A percentile compares a stretch with the other conserved stretches of the same genome.
These are phyloP conservation scores for Gigaspora rosea DNA, from an alignment of 192 early-diverging fungal species.

Conservation along the genomic window DNA sequence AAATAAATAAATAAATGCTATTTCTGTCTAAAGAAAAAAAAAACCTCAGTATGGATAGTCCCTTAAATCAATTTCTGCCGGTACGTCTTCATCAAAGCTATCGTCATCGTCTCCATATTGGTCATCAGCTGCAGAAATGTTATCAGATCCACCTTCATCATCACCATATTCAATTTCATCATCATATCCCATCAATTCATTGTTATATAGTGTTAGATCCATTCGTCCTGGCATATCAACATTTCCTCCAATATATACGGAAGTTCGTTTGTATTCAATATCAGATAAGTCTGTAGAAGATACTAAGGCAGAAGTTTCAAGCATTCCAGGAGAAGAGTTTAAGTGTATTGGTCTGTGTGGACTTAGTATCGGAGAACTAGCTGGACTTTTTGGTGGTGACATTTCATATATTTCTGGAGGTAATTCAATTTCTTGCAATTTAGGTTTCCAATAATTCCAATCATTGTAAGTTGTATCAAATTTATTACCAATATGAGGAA, in stretches of 20 bases:
- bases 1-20: too few species aligned
- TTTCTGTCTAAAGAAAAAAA: too few species aligned
- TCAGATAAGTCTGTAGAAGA: background rate
- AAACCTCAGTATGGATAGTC: background rate
- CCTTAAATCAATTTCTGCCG: conserved; percentile 11
- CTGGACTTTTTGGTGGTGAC: background rate
- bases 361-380: conserved; percentile 32
- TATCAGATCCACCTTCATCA: conserved; percentile 18
- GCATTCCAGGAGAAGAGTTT: background rate
- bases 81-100: conserved; percentile 13
- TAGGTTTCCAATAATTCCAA: conserved; percentile 79
- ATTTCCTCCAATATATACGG: conserved; percentile 14
- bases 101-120: background rate
- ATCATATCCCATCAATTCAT: background rate
- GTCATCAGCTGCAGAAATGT: background rate
- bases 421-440: conserved; percentile 53
- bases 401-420: conserved; percentile 37
- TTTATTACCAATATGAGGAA: conserved; percentile 65
- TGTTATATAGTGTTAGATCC: conserved; percentile 7
- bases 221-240: conserved; percentile 34
- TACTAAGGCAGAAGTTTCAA: background rate
- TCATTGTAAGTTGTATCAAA: conserved; percentile 77
- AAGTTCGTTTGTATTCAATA: background rate
- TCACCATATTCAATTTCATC: conserved; percentile 19
- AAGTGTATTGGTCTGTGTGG: background rate